A percentile compares a stretch with the other conserved stretches of the same genome.
phyloP scores from a whole-genome alignment of 208 protist species.

The Acanthamoeba healyi region DNA sequence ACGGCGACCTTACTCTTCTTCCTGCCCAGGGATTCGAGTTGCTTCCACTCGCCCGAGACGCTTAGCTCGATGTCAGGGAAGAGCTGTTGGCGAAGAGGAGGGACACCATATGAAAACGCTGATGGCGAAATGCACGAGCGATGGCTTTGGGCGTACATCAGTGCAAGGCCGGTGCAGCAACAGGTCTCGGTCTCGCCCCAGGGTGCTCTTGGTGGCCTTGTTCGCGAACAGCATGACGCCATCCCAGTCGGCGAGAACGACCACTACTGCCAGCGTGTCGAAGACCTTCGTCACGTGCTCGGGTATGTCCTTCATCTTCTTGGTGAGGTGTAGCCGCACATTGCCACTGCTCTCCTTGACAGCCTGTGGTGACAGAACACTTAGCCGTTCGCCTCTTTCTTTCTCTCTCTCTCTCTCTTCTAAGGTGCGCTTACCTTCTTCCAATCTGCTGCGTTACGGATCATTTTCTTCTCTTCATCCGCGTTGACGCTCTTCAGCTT shows the following conservation, averaged over 20 bases:
- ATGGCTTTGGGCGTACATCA: neutral
- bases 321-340: neutral
- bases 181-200: neutral
- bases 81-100: neutral
- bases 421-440: constrained; percentile 34
- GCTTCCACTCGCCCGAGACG: neutral
- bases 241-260: constrained; percentile 5
- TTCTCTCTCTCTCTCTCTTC: no score
- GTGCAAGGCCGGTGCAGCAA: neutral
- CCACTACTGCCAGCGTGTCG: neutral
- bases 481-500: neutral
- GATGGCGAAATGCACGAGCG: no score
- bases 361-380: neutral
- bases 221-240: constrained; percentile 1
- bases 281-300: neutral
- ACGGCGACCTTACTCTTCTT: neutral
- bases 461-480: neutral
- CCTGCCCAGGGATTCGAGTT: neutral
- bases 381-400: no score
- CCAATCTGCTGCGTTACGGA: neutral
- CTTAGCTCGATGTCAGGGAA: neutral
- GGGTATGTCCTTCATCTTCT: constrained; percentile 23
- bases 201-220: neutral
- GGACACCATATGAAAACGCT: no score
- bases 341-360: neutral